phyloP scores from a whole-genome alignment of 192 early-diverging fungal species.

The Linnemannia hyalina region DNA sequence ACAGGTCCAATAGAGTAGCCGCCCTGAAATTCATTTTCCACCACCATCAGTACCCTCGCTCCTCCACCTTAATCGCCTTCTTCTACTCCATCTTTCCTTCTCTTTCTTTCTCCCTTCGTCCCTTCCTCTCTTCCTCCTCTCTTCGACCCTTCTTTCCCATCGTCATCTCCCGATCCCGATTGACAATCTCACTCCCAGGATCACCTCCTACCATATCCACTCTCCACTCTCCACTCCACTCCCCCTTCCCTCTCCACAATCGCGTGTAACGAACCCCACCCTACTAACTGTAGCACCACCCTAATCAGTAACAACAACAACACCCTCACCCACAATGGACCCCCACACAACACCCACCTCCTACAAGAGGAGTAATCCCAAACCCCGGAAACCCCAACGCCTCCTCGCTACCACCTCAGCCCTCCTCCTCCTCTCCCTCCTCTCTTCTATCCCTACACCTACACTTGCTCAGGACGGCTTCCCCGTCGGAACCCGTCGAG shows the following conservation, averaged over 20 bases:
- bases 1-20: neutral
- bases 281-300: neutral
- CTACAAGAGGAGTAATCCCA: neutral
- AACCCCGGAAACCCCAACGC: neutral
- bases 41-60: neutral
- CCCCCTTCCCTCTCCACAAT: neutral
- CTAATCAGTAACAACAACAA: neutral
- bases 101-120: neutral
- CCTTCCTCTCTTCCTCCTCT: neutral
- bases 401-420: neutral
- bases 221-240: neutral
- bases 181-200: neutral
- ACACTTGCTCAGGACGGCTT: neutral
- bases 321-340: neutral
- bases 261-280: neutral
- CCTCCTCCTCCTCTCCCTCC: neutral
- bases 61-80: neutral
- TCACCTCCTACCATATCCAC: neutral
- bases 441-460: neutral
- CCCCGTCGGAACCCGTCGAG: conserved; percentile 24
- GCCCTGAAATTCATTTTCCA: conserved; percentile 3
- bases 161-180: neutral
- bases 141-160: neutral
- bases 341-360: neutral
- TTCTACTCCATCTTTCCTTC: neutral